A percentile compares a stretch with the other conserved stretches of the same genome.
Evolutionary conservation across 768 basidiomycete genomes (phyloP).

Genomic region (Kondoa subrosea): DNA sequence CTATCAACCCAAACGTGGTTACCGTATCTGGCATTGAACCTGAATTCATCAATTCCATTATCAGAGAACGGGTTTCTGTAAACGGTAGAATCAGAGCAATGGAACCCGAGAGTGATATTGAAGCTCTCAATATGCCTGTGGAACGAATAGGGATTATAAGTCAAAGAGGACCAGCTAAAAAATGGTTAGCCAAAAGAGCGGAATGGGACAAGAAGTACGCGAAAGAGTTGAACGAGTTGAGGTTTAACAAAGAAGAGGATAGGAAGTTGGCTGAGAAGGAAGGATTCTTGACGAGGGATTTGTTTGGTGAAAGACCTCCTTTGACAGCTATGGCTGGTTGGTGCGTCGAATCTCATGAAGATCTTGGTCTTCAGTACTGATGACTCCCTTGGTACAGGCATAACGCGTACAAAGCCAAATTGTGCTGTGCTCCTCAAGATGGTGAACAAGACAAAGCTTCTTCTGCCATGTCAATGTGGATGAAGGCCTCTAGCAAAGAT

Average conservation of each 20-base stretch:
- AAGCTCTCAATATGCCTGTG: conserved; percentile 47
- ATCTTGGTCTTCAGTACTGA: too few relatives aligned
- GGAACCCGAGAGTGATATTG: conserved; percentile 52
- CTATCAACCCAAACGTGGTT: background rate
- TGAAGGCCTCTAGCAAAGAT: background rate
- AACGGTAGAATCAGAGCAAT: conserved; percentile 65
- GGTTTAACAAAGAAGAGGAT: conserved; percentile 28
- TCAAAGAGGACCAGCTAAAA: conserved; percentile 30
- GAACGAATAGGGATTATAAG: conserved; percentile 51
- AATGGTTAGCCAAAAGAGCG: conserved; percentile 30
- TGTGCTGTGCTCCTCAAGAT: background rate
- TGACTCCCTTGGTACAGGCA: too few relatives aligned
- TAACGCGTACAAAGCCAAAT: background rate
- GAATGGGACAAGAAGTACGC: conserved; percentile 32
- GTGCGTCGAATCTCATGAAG: too few relatives aligned
- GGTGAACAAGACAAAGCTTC: background rate
- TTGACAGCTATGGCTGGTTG: background rate
- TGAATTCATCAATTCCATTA: conserved; percentile 43
- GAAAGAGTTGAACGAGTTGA: conserved; percentile 26
- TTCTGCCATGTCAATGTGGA: background rate
- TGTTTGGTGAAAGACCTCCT: conserved; percentile 30
- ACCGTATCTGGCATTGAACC: conserved; percentile 14
- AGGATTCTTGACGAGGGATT: conserved; percentile 31
- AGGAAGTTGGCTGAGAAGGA: conserved; percentile 24
- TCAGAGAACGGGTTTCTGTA: conserved; percentile 74